Base-by-base conservation (phyloP, 176 grass and related monocot genomes). In the Oryza australiensis region DNA sequence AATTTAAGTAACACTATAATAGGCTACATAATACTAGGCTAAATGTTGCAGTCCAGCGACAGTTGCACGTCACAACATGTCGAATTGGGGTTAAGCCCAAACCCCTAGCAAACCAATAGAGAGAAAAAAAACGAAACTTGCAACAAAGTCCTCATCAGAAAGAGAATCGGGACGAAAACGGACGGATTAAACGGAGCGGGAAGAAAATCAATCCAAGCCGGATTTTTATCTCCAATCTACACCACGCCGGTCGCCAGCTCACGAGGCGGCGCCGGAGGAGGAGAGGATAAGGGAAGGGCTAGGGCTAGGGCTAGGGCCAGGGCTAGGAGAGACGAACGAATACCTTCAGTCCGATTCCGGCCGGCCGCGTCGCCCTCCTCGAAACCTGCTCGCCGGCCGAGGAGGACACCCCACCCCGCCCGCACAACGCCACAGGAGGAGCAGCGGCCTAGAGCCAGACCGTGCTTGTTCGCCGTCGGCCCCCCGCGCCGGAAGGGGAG, bases 1-100 rank as follows among this genome's bases (percentile, higher is more conserved):
- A 60, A 73, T 30, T 45, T 23, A 26, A 69, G 14, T 9, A 30
- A 35, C 10, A 10, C 30, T 59, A 60, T 60, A 73, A 43, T 83
- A 23, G 55, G 42, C 43, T 43, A 73, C 18, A 72, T n/a, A n/a
- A 60, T 60, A 73, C 33, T 83, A 23, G 55, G 42, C 43, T 43
- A 73, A 12, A 72, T 3, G 3, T 13, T 68, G 46, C 35, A 32
- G 16, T 48, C 49, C 23, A 51, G 66, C 40, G 18, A 7, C 5
- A 15, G 53, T n/a, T n/a, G 53, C 53, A 60, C n/a, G 8, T 24
- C n/a, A n/a, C n/a, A 60, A 11, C 55, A 9, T 60, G n/a, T 11
- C n/a, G 2, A n/a, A 60, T 60, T 22, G 22, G 55, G 55, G 55
- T 23, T 23, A 7, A 55, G 49, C 46, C 9, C 9, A 5, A 55